These are phyloP conservation scores for Sclerotinia sclerotiorum DNA, from an alignment of 2,329 filamentous ascomycete species.

Conservation along the genomic window DNA sequence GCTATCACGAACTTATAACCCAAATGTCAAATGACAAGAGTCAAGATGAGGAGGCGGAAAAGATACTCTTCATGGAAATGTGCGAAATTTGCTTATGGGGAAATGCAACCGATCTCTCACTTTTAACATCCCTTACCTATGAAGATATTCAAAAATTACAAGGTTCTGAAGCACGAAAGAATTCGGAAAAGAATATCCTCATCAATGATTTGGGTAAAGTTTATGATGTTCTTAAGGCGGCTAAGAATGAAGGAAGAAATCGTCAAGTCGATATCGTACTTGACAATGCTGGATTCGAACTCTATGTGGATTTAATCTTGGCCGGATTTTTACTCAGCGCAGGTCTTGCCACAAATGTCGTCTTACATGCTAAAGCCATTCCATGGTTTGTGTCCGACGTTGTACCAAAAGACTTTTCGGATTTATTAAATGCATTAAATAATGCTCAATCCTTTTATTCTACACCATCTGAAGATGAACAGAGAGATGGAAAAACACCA, in stretches of 20 bases:
- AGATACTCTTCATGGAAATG: conserved; percentile 84
- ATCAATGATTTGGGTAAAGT: conserved; percentile 78
- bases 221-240: conserved; percentile 66
- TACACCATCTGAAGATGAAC: conserved; percentile 67
- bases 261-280: conserved; percentile 90
- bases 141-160: conserved; percentile 97
- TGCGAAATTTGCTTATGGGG: conserved; percentile 97
- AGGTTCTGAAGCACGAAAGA: conserved; percentile 81
- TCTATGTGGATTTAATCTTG: conserved; percentile 91
- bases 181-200: conserved; percentile 86
- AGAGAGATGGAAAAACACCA: conserved; percentile 56
- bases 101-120: conserved; percentile 90
- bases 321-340: conserved; percentile 85
- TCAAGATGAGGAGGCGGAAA: conserved; percentile 61
- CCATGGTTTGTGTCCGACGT: conserved; percentile 99
- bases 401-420: conserved; percentile 77
- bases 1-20: conserved; percentile 71
- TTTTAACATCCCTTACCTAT: conserved; percentile 85
- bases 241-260: conserved; percentile 63
- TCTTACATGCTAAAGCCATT: conserved; percentile 90
- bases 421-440: conserved; percentile 78
- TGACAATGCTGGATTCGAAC: conserved; percentile 95
- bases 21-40: conserved; percentile 57
- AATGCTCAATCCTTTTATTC: conserved; percentile 78
- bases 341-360: conserved; percentile 79